Conservation (phyloP, 2,329 filamentous ascomycete genomes). For the Scopulariopsis brevicaulis region DNA sequence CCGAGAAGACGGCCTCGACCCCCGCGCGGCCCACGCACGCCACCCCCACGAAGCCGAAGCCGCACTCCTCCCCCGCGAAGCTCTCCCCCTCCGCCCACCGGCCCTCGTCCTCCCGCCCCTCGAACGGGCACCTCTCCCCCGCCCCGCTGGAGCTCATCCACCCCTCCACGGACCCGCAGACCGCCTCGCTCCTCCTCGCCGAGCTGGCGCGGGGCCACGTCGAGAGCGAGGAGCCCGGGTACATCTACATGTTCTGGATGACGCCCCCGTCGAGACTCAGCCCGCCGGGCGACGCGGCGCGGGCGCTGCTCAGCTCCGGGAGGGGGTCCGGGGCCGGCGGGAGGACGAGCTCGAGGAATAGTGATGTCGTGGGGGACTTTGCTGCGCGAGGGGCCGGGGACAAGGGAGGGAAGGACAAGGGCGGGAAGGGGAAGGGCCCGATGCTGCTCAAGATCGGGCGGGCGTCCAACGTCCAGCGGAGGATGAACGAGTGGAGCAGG, state of each 20-base stretch:
- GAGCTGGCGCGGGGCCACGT: constrained; percentile 60
- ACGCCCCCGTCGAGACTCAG: constrained; percentile 49
- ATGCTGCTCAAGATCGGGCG: constrained; percentile 59
- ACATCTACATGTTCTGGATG: constrained; percentile 99
- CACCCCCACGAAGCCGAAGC: background rate
- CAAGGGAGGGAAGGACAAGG: constrained; percentile 3
- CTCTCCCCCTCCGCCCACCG: constrained; percentile 9
- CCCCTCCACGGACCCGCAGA: constrained; percentile 50
- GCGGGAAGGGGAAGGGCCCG: constrained; percentile 31
- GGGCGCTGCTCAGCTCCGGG: constrained; percentile 28
- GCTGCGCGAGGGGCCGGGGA: constrained; percentile 27
- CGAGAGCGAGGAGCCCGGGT: constrained; percentile 69
- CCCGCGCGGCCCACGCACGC: constrained; percentile 9
- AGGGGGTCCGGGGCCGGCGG: constrained; percentile 10
- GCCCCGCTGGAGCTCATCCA: constrained; percentile 57
- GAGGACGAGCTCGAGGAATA: constrained; percentile 28
- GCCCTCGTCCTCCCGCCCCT: constrained; percentile 13
- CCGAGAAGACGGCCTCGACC: constrained; percentile 11
- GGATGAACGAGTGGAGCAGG: constrained; percentile 84
- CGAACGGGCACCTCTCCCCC: constrained; percentile 6
- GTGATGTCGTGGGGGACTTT: constrained; percentile 35
- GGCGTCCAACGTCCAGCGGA: constrained; percentile 73
- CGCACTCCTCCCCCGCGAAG: constrained; percentile 15
- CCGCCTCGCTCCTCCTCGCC: constrained; percentile 57
- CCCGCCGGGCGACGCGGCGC: constrained; percentile 44